These are phyloP conservation scores for Harringtonia lauricola DNA, from an alignment of 2,329 filamentous ascomycete species.

Conservation along the genomic window DNA sequence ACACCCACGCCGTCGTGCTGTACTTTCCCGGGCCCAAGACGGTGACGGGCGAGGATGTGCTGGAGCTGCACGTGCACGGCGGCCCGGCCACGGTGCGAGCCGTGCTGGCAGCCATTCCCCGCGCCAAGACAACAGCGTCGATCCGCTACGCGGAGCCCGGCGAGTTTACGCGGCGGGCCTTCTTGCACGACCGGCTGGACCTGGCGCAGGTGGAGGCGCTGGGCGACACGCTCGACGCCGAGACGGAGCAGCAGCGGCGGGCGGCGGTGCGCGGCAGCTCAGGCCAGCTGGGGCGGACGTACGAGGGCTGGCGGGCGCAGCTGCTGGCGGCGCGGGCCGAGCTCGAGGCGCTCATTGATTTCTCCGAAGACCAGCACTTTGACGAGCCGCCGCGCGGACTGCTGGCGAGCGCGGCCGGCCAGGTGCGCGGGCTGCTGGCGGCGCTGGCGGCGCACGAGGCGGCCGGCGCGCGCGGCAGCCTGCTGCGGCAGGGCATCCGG, in stretches of 20 bases:
- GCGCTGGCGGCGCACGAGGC: slow-evolving; percentile 59
- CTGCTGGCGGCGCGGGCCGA: slow-evolving; percentile 78
- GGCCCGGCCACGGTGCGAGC: slow-evolving; percentile 82
- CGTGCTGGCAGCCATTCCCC: slow-evolving; percentile 66
- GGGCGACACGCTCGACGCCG: slow-evolving; percentile 50
- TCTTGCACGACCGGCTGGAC: slow-evolving; percentile 75
- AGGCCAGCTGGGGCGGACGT: slow-evolving; percentile 58
- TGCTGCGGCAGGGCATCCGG: slow-evolving; percentile 74
- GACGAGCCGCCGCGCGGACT: slow-evolving; percentile 73
- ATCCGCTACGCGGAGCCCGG: slow-evolving; percentile 89
- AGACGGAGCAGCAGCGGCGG: slow-evolving; percentile 88
- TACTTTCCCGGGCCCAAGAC: slow-evolving; percentile 74
- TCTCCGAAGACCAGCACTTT: slow-evolving; percentile 94
- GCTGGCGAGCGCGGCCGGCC: slow-evolving; percentile 53
- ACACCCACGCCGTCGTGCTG: slow-evolving; percentile 69
- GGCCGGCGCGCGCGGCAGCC: slow-evolving; percentile 71
- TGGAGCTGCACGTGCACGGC: slow-evolving; percentile 92
- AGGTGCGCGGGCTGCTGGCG: slow-evolving; percentile 49
- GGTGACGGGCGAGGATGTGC: slow-evolving; percentile 82
- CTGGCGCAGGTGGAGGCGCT: slow-evolving; percentile 70
- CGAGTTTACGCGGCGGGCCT: slow-evolving; percentile 89
- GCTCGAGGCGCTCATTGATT: slow-evolving; percentile 92
- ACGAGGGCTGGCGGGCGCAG: slow-evolving; percentile 70
- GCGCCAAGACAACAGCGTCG: slow-evolving; percentile 5
- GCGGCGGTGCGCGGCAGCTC: slow-evolving; percentile 72